These are phyloP conservation scores for Oryza australiensis DNA, from an alignment of 176 grass and related monocot genomes.

Conservation along the genomic window DNA sequence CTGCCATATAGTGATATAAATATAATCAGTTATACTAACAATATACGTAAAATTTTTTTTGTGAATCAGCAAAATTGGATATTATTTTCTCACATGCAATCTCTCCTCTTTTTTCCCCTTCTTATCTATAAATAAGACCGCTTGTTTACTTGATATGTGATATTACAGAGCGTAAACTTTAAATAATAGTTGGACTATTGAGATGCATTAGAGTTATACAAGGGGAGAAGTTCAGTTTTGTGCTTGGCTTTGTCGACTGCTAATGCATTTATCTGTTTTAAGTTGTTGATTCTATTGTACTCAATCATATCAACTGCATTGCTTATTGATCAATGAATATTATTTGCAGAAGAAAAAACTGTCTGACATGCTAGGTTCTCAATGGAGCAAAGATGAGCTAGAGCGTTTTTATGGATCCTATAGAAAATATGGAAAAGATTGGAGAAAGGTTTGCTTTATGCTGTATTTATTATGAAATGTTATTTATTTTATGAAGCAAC, in stretches of 20 bases:
- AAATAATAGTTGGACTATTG: constrained; percentile 2
- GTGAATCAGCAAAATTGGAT: constrained; percentile 22
- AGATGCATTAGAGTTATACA: constrained; percentile 16
- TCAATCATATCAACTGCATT: neutral
- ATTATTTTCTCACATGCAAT: neutral
- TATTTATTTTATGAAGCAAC: constrained; percentile 1
- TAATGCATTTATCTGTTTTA: constrained; percentile 33
- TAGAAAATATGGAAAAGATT: constrained; percentile 96
- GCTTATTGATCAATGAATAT: constrained; percentile 25
- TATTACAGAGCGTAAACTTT: constrained; percentile 14
- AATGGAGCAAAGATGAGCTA: constrained; percentile 97
- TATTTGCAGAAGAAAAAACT: constrained; percentile 85
- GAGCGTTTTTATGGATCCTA: constrained; percentile 91
- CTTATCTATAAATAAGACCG: neutral
- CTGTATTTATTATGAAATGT: constrained; percentile 11
- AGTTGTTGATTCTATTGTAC: constrained; percentile 4
- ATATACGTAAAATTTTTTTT: neutral
- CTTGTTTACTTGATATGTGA: constrained; percentile 15
- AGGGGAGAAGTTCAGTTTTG: neutral
- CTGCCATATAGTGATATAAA: neutral
- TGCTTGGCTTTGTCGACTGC: neutral
- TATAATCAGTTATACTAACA: neutral
- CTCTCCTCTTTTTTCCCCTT: neutral
- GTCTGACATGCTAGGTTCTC: constrained; percentile 87
- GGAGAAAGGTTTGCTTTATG: constrained; percentile 75